These are phyloP conservation scores for Penicillium pancosmium DNA, from an alignment of 495 filamentous ascomycete genomes.

Conservation along the genomic window DNA sequence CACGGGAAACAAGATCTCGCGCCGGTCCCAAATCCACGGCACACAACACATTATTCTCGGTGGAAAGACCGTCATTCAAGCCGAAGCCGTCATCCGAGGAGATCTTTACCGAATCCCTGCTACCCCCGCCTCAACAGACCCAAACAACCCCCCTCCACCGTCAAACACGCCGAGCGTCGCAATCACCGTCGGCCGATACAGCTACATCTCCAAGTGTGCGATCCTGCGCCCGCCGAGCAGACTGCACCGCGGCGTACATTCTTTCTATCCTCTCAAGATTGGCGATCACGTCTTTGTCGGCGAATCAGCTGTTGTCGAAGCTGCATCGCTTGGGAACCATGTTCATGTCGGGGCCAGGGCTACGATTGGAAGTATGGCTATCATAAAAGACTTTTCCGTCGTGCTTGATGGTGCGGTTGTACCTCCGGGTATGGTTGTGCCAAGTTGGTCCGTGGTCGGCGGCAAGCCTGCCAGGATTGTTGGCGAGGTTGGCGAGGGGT, in stretches of 20 bases:
- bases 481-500: conserved; percentile 84
- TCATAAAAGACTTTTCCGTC: conserved; percentile 86
- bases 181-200: conserved; percentile 88
- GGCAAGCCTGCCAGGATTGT: conserved; percentile 80
- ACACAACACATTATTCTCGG: conserved; percentile 97
- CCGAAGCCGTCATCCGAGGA: conserved; percentile 88
- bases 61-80: conserved; percentile 91
- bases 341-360: conserved; percentile 77
- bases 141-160: conserved; percentile 22
- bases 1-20: conserved; percentile 97
- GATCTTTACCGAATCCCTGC: conserved; percentile 68
- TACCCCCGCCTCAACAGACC: conserved; percentile 29
- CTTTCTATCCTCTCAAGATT: conserved; percentile 84
- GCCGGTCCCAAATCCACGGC: conserved; percentile 84
- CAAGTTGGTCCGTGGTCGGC: conserved; percentile 82
- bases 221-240: conserved; percentile 78
- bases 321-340: conserved; percentile 76
- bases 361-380: conserved; percentile 79
- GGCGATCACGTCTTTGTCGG: conserved; percentile 92
- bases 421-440: conserved; percentile 86
- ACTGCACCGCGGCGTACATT: conserved; percentile 56
- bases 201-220: conserved; percentile 73
- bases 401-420: conserved; percentile 83
- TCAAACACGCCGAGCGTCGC: conserved; percentile 46
- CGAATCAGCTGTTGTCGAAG: conserved; percentile 70